Base-by-base conservation (phyloP, 441 rosid species). In the Gossypium laxum region DNA sequence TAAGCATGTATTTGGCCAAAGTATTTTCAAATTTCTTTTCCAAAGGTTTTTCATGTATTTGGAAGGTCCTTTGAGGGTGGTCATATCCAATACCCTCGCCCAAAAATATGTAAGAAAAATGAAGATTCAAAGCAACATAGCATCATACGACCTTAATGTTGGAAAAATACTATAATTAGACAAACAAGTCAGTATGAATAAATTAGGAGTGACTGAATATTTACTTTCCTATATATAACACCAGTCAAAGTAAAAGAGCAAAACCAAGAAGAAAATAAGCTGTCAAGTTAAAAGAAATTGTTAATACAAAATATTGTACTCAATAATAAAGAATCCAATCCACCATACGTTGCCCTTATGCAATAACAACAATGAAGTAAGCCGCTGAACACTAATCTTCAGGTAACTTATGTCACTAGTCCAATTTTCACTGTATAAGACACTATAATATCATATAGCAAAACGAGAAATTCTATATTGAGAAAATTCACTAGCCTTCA, bases 401-500 rank as follows among this genome's bases (percentile, higher is more conserved):
- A 10, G 22, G 28, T 34, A 5, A 60, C 62, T 52, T 57, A 21
- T 38, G 30, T 19, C 7, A 28, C 11, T 34, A 41, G 5, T 19
- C 24, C 11, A 15, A 57, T 57, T 34, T 56, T 56, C n/a, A 45
- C 1, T 1, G 4, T 26, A 4, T 22, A 45, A 1, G 24, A 21
- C n/a, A 34, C 38, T 55, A n/a, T 18, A 17, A 56, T 50, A 48
- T 38, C 32, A 69, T n/a, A 55, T 6, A n/a, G 21, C 54, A 41
- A 69, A 34, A 69, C 3, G 17, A 38, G 11, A 19, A 21, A 60
- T 22, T 50, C 12, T 30, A 30, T 19, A 50, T 47, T 14, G 14
- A 19, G 2, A 48, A 61, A 64, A 48, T 8, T 18, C 65, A 26
- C 79, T 74, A 28, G 80, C 89, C 89, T 76, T 77, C 85, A 21